phyloP scores from a whole-genome alignment of 768 basidiomycete genomes.

The Boletus sp. region DNA sequence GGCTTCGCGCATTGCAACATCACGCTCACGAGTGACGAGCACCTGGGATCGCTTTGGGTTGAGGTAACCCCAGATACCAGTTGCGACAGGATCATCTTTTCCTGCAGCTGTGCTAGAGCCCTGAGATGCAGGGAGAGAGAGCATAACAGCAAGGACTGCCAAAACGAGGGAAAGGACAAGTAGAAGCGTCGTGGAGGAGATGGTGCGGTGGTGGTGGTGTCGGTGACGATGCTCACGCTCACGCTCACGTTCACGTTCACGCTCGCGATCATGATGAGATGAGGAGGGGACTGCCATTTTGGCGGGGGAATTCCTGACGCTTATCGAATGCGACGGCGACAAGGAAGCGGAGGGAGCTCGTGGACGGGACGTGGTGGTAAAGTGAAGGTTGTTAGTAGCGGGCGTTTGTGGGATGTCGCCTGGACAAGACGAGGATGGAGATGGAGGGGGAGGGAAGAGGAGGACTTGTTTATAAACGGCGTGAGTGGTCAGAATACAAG shows the following conservation, averaged over 20 bases:
- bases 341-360: slow-evolving; percentile 63
- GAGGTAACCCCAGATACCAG: slow-evolving; percentile 67
- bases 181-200: slow-evolving; percentile 85
- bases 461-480: slow-evolving; percentile 7
- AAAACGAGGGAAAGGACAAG: slow-evolving; percentile 83
- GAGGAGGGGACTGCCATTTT: slow-evolving; percentile 87
- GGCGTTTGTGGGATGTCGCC: slow-evolving; percentile 11
- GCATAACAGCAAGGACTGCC: slow-evolving; percentile 88
- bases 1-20: slow-evolving; percentile 78
- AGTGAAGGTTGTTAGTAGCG: slow-evolving; percentile 8
- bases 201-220: slow-evolving; percentile 78
- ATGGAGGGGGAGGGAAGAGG: slow-evolving; percentile 13
- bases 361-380: slow-evolving; percentile 64
- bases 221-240: slow-evolving; percentile 55
- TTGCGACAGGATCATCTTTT: slow-evolving; percentile 37
- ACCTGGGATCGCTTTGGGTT: slow-evolving; percentile 82
- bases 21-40: slow-evolving; percentile 73
- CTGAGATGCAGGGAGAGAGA: slow-evolving; percentile 68
- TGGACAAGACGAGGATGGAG: slow-evolving; percentile 14
- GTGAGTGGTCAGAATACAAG: slow-evolving; percentile 1
- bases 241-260: slow-evolving; percentile 47
- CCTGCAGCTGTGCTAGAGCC: slow-evolving; percentile 29
- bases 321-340: slow-evolving; percentile 64
- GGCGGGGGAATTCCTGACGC: slow-evolving; percentile 45
- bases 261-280: slow-evolving; percentile 65